A percentile compares a stretch with the other conserved stretches of the same genome.
Conservation (phyloP, 2,329 filamentous ascomycete species). For the Ophiosphaerella narmari region DNA sequence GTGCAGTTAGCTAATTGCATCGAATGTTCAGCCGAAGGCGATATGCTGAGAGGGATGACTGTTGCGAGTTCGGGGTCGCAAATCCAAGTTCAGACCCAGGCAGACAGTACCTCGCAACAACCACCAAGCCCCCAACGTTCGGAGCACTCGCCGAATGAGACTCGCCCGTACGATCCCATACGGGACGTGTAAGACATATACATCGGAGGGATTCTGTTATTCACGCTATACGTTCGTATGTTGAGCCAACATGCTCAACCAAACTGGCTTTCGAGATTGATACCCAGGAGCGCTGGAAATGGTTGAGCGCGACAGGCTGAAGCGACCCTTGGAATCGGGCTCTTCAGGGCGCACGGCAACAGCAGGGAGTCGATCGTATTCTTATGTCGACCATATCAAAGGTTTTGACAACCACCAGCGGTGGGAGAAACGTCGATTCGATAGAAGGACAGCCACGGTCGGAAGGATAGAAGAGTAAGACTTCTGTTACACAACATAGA, state of each 20-base stretch:
- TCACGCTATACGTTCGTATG: constrained; percentile 17
- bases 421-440: constrained; percentile 10
- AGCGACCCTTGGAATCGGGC: constrained; percentile 5
- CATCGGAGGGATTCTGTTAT: constrained; percentile 24
- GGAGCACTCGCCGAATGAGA: constrained; percentile 41
- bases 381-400: constrained; percentile 3
- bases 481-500: constrained; percentile 19
- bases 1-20: constrained; percentile 35
- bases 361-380: constrained; percentile 1
- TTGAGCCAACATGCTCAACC: constrained; percentile 16
- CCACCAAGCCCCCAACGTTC: constrained; percentile 37
- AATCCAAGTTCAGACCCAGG: constrained; percentile 33
- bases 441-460: constrained; percentile 4
- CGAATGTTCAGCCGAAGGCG: constrained; percentile 42
- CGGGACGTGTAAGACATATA: constrained; percentile 37
- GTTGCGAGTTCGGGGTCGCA: constrained; percentile 32
- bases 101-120: constrained; percentile 33
- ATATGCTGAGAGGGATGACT: constrained; percentile 41
- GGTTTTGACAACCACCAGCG: background rate
- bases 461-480: constrained; percentile 10
- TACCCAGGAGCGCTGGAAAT: constrained; percentile 20
- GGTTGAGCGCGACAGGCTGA: constrained; percentile 8
- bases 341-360: constrained; percentile 5
- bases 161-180: constrained; percentile 43
- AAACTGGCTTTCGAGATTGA: constrained; percentile 21